A percentile compares a stretch with the other conserved stretches of the same genome.
phyloP scores from a whole-genome alignment of 805 yeast species.

The Lipomyces lipofer region DNA sequence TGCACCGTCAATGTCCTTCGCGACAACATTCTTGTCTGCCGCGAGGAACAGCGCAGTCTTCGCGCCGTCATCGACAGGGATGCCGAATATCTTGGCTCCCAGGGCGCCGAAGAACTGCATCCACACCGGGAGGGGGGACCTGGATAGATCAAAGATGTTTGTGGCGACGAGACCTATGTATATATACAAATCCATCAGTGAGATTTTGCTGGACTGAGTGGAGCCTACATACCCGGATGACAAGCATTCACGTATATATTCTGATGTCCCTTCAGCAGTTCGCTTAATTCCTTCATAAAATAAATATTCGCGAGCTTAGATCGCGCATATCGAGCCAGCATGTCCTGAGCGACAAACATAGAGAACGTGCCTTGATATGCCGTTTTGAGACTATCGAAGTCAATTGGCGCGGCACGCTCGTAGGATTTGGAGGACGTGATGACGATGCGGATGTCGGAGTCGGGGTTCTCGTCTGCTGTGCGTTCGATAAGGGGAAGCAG shows the following conservation, averaged over 20 bases:
- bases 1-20: slow-evolving; percentile 7
- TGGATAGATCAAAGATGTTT: slow-evolving; percentile 16
- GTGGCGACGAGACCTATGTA: slow-evolving; percentile 25
- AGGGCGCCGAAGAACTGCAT: slow-evolving; percentile 9
- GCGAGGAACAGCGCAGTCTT: slow-evolving; percentile 25
- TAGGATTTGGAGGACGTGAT: slow-evolving; percentile 17
- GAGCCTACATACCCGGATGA: no score
- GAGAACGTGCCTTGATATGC: slow-evolving; percentile 6
- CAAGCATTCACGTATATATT: slow-evolving; percentile 28
- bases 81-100: slow-evolving; percentile 16
- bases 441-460: slow-evolving; percentile 22
- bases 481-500: slow-evolving; percentile 20
- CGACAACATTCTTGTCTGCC: slow-evolving; percentile 11
- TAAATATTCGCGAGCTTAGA: slow-evolving; percentile 28
- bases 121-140: slow-evolving; percentile 20
- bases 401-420: slow-evolving; percentile 10
- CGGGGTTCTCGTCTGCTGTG: slow-evolving; percentile 19
- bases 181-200: no score
- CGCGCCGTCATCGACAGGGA: slow-evolving; percentile 26
- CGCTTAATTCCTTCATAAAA: slow-evolving; percentile 16
- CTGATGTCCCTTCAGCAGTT: slow-evolving; percentile 2
- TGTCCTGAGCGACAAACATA: slow-evolving; percentile 9
- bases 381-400: slow-evolving; percentile 13
- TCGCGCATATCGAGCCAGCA: slow-evolving; percentile 22
- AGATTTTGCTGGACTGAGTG: no score